These are phyloP conservation scores for Colletotrichum scovillei DNA, from an alignment of 2,329 filamentous ascomycete species.

Conservation along the genomic window DNA sequence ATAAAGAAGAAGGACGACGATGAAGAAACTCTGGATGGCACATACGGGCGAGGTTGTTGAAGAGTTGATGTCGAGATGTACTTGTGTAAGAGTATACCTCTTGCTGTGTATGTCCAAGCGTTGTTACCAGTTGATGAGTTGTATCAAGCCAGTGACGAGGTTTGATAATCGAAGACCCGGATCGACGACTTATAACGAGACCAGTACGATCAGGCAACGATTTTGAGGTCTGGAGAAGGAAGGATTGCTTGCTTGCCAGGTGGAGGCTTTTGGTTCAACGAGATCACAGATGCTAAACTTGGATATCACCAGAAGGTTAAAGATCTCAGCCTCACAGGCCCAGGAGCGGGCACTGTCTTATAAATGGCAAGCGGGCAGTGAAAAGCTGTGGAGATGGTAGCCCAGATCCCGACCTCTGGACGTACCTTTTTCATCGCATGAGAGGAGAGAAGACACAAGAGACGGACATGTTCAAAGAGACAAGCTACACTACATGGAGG, in stretches of 20 bases:
- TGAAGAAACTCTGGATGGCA: slow-evolving; percentile 42
- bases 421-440: slow-evolving; percentile 21
- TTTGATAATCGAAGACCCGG: slow-evolving; percentile 11
- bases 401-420: slow-evolving; percentile 30
- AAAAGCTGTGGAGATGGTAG: slow-evolving; percentile 34
- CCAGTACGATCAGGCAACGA: slow-evolving; percentile 30
- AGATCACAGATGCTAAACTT: slow-evolving; percentile 38
- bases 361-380: slow-evolving; percentile 38
- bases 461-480: slow-evolving; percentile 29
- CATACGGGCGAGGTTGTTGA: slow-evolving; percentile 39
- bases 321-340: slow-evolving; percentile 38
- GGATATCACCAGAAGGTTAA: slow-evolving; percentile 38
- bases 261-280: slow-evolving; percentile 35
- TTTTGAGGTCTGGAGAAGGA: slow-evolving; percentile 27
- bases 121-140: slow-evolving; percentile 14
- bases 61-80: slow-evolving; percentile 13
- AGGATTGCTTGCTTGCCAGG: slow-evolving; percentile 34
- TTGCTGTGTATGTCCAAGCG: slow-evolving; percentile 26
- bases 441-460: slow-evolving; percentile 24
- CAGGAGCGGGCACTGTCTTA: slow-evolving; percentile 36
- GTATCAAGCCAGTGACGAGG: slow-evolving; percentile 30
- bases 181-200: slow-evolving; percentile 30
- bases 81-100: slow-evolving; percentile 1
- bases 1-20: slow-evolving; percentile 38
- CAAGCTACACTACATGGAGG: slow-evolving; percentile 35